phyloP scores from a whole-genome alignment of 2,329 filamentous ascomycete species.

The Cladosporium sp. region DNA sequence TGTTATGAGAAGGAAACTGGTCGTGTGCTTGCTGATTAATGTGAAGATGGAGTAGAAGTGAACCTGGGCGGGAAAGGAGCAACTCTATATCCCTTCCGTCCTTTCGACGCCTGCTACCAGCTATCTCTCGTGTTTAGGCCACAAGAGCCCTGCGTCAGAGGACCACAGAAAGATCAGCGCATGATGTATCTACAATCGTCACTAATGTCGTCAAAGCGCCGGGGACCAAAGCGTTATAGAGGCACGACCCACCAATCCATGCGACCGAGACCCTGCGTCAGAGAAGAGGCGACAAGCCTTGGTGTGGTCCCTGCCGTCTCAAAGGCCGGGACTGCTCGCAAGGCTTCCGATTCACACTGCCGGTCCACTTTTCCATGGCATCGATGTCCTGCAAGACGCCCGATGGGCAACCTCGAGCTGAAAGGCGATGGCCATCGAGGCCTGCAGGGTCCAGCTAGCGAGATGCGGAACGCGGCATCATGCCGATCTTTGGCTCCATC shows the following conservation, averaged over 20 bases:
- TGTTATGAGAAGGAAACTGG: not conserved
- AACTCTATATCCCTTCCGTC: not conserved
- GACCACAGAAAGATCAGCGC: slow-evolving; percentile 5
- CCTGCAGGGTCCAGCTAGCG: slow-evolving; percentile 3
- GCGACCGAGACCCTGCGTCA: not conserved
- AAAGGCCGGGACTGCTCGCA: not conserved
- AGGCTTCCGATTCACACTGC: not conserved
- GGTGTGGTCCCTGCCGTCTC: not conserved
- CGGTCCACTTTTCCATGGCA: not conserved
- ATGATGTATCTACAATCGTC: slow-evolving; percentile 9
- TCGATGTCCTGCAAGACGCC: slow-evolving; percentile 2
- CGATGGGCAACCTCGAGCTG: not conserved
- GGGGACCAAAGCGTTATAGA: not conserved
- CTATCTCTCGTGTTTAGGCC: not conserved
- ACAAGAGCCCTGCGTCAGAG: slow-evolving; percentile 4
- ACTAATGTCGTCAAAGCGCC: slow-evolving; percentile 7
- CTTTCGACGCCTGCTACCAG: not conserved
- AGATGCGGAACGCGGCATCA: not conserved
- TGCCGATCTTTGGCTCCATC: slow-evolving; percentile 4
- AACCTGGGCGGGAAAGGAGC: not conserved
- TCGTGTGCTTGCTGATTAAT: not conserved
- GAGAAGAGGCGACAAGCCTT: not conserved
- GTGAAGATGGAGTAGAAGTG: not conserved
- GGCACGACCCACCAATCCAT: not conserved
- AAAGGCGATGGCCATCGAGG: not conserved